Base-by-base conservation (phyloP, 129 eudicot genomes). In the Pseudognaphalium luteoalbum region DNA sequence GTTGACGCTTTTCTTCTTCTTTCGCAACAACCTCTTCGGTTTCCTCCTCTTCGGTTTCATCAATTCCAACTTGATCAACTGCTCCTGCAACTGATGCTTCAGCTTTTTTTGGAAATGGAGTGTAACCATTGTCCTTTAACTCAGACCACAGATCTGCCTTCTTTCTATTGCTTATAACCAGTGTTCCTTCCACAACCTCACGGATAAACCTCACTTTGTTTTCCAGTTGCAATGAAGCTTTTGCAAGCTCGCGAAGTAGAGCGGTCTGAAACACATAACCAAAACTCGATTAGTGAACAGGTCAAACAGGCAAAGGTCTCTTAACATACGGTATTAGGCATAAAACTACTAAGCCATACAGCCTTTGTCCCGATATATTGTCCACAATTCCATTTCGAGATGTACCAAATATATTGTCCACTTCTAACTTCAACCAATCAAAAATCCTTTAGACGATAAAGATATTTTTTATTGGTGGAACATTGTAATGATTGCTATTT, bases 191-290 rank as follows among this genome's bases (percentile, higher is more conserved):
- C 20, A 87, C 85, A 66, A 87, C 96, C 58, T 81, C 82, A 15
- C 76, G 80, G 21, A 92, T 87, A 57, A 89, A 92, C 75, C 91
- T 84, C 15, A 80, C 87, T 75, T 87, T 89, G 86, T 92, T 92
- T 11, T 81, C 88, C 50, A 88, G 84, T 75, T 73, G 81, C 54
- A 89, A 64, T 66, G 80, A 62, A 56, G 80, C 96, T 20, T 22
- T 4, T 72, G 87, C 83, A 71, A 88, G 87, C 70, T 83, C 90
- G 5, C 71, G 86, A 81, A 93, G 54, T 58, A 83, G 66, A 62
- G 78, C 73, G 54, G 70, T 82, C 98, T 93, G 95, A 77, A 76
- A 7, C 7, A 35, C 61, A 78, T 32, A 19, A 28, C 25, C 70
- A 72, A 22, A 67, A 25, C 52, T 25, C 8, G 7, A 63, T 61